Base-by-base conservation (phyloP, 2,329 filamentous ascomycete species). In the Dothistroma pini region DNA sequence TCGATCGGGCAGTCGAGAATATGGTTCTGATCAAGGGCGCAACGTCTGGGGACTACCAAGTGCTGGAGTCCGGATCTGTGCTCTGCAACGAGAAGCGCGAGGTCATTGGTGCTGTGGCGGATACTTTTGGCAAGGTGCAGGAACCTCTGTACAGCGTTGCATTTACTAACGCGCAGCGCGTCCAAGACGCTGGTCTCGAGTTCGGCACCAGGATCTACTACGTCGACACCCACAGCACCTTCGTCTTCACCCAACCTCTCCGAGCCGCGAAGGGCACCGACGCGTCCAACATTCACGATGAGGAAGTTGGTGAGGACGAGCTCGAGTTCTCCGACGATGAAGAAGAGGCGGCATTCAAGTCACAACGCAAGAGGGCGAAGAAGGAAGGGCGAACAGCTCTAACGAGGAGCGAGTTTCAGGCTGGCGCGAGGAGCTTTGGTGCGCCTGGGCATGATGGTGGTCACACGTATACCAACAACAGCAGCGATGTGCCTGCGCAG, bases 281-380 rank as follows among this genome's bases (percentile, higher is more conserved):
- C 75, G 93, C 95, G 9, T 96, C 91, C 56, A 97, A 97, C 73
- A 83, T 96, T 58, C 89, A 96, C 75, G 95, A 97, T 68, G 95
- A 99, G 75, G 93, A 97, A 77, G 84, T 92, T 8, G 86, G 79
- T 16, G 88, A 89, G 34, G 90, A 96, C 41, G 93, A 97, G 73
- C 84, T 91, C 68, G 95, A 97, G 72, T 97, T 97, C 74, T 97
- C 93, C 0, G 95, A 99, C 68, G 95, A 99, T 70, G 95, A 99
- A 76, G 89, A 90, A 68, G 95, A 99, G 76, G 89, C 89, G 12
- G 72, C 73, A 54, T 74, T 68, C 68, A 75, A 75, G 66, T 61
- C 71, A 48, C 63, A 68, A 58, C 72, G 70, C 61, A 75, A 75
- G 62, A 54, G 67, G n/a, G 70, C 69, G 32, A 75, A 72, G 65